A percentile compares a stretch with the other conserved stretches of the same genome.
Evolutionary conservation across 306 rosid genomes (phyloP).

Genomic region (Prunus mume): DNA sequence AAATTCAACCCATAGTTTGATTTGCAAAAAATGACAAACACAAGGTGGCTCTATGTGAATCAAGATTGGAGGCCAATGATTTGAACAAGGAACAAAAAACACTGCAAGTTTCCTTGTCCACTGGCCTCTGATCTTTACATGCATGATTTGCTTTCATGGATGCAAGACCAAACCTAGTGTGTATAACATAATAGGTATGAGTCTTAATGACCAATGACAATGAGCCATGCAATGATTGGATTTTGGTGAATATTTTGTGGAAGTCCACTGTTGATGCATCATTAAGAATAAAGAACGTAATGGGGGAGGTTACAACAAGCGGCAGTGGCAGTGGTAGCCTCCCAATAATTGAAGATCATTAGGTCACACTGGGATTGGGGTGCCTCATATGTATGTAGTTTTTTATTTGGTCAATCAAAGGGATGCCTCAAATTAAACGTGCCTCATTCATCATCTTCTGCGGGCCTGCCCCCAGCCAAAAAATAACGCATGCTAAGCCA

Average conservation of each 20-base stretch:
- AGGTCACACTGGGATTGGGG: background rate
- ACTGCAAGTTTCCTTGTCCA: background rate
- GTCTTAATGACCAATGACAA: background rate
- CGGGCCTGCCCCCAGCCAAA: background rate
- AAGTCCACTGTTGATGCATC: background rate
- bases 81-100: background rate
- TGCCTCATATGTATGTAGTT: background rate
- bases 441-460: background rate
- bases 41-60: background rate
- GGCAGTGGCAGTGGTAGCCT: background rate
- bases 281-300: background rate
- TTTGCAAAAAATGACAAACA: background rate
- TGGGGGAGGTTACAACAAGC: background rate
- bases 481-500: background rate
- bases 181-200: background rate
- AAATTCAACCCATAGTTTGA: background rate
- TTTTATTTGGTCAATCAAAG: background rate
- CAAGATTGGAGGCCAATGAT: slow-evolving; percentile 4
- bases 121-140: background rate
- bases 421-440: background rate
- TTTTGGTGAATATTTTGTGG: background rate
- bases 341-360: background rate
- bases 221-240: background rate
- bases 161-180: background rate
- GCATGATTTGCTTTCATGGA: background rate